phyloP scores from a whole-genome alignment of 2,329 filamentous ascomycete species.

The Microsporum audouinii region DNA sequence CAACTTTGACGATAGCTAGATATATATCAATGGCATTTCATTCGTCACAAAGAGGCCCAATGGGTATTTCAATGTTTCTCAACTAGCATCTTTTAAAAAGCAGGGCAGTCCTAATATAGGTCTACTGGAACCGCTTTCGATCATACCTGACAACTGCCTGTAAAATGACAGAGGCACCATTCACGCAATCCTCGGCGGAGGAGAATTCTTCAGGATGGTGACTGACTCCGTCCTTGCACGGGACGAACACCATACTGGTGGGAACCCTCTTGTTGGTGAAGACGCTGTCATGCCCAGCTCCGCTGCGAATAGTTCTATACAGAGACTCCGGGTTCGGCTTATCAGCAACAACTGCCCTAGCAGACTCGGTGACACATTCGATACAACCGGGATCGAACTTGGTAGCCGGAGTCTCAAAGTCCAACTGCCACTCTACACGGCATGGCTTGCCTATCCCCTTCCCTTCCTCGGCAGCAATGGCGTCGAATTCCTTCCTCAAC shows the following conservation, averaged over 20 bases:
- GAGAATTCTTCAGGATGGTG: constrained; percentile 55
- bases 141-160: constrained; percentile 19
- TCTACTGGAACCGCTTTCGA: constrained; percentile 28
- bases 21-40: constrained; percentile 5
- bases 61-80: background rate
- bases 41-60: background rate
- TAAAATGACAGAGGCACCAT: constrained; percentile 37
- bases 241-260: constrained; percentile 57
- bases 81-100: background rate
- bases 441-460: constrained; percentile 43
- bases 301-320: constrained; percentile 46
- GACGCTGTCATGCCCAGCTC: constrained; percentile 56
- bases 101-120: background rate
- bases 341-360: constrained; percentile 46
- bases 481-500: constrained; percentile 47
- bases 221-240: constrained; percentile 51
- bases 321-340: constrained; percentile 33
- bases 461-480: constrained; percentile 48
- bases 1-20: constrained; percentile 4
- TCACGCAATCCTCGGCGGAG: constrained; percentile 47
- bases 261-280: constrained; percentile 49
- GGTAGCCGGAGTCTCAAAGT: constrained; percentile 50
- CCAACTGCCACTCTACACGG: constrained; percentile 47
- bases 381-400: constrained; percentile 59
- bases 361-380: constrained; percentile 49